Evolutionary conservation across 2,329 filamentous ascomycete species (phyloP), one percentile per base, ranked within the genome.

Genomic region (Helicocarpus griseus): DNA sequence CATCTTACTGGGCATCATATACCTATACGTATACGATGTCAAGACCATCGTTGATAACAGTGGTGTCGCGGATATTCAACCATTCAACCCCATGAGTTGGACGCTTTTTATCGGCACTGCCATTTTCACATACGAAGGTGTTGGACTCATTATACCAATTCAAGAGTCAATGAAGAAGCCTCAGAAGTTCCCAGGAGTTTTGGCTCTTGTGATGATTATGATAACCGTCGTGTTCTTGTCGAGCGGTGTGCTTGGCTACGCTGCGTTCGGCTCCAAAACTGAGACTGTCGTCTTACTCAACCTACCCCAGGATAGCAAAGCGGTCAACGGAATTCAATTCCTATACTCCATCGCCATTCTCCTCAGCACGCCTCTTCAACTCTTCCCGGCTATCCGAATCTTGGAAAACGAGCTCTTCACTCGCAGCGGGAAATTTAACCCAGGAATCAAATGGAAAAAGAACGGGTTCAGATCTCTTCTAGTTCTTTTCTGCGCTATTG

Each of bases 381-480:
- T 98, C 59, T 98, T 97, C 76, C 93, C 93, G 0, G 93, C 93
- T 40, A 97, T 98, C 63, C 86, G 91, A 64, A 98, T 98, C 63
- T 89, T 88, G 31, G 90, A 95, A 70, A 95, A 95, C 61, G 89
- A 89, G 58, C 77, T 97, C 5, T 98, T 97, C 69, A 95, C 87
- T 22, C 80, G 86, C 64, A 95, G 89, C 56, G 90, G 93, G 60
- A 98, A 98, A 71, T 95, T 96, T 73, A 96, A 97, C 65, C 90
- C 89, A 0, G 93, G 88, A 65, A 95, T 98, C 76, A 98, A 98
- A 75, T 98, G 93, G 93, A 87, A 97, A 77, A 98, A 98, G 82
- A 98, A 98, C 61, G 75, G 86, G 31, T 98, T 95, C 75, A 85
- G 93, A 50, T 98, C 97, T 76, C 84, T 91, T 64, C 82, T 96